Base-by-base conservation (phyloP, 2,329 filamentous ascomycete genomes). In the Fusarium euwallaceae region DNA sequence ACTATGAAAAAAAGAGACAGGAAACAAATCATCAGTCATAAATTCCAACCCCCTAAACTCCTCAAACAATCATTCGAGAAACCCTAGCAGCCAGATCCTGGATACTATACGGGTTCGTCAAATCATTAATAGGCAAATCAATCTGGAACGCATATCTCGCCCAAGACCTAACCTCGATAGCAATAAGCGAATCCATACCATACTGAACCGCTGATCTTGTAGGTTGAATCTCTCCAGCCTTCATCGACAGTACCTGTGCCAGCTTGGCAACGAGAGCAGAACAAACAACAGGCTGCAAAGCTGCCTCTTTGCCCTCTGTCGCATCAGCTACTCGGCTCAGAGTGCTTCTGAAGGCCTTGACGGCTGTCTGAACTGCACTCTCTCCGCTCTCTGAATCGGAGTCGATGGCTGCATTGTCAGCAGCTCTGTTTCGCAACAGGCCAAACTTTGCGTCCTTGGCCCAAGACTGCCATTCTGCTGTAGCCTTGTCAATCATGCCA, bases 131-230 rank as follows among this genome's bases (percentile, higher is more conserved):
- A 6, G 75, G 75, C 22, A 77, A 55, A 58, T 77, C 75, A 39
- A 77, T 77, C 71, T 77, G 75, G 61, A 77, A 77, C 10, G 75
- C 75, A 27, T 77, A 77, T 77, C 75, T 73, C 7, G 75, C 75
- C 75, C 75, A 77, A 20, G 75, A 77, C 4, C 75, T 69, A 37
- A 77, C 75, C 64, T 76, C 75, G 9, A 77, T 77, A 11, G 75
- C 75, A 62, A 77, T 77, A 16, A 77, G 75, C 14, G 75, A 77
- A 34, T 77, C 75, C 75, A 77, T 77, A 5, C 75, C 75, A 22
- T 77, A 77, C 58, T 77, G 75, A 4, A 77, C 69, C 10, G 75
- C 75, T 4, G 75, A 77, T 27, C 75, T 76, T 2, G 75, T 62
- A 27, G 71, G 70, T 22, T 69, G 75, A 1, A 77, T 76, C n/a